Percentiles rank a stretch among this genome's conserved stretches.
Evolutionary conservation across 345 rosid species (phyloP).

Genomic region (Gossypium ekmanianum): DNA sequence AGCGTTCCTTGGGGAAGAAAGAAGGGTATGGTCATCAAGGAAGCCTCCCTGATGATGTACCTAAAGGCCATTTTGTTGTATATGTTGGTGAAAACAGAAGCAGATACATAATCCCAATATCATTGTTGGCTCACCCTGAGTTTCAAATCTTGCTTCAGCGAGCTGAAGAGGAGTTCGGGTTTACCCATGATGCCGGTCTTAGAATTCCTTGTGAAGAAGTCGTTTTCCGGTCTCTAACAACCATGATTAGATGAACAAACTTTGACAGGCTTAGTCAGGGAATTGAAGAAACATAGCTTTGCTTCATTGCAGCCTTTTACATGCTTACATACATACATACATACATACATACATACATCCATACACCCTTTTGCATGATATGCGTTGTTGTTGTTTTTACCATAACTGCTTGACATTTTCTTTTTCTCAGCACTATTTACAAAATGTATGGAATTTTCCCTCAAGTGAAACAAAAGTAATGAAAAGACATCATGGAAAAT

Average conservation of each 20-base stretch:
- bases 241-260: conserved; percentile 32
- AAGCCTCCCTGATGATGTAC: conserved; percentile 63
- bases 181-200: conserved; percentile 78
- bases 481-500: too few species aligned
- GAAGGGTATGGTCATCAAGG: conserved; percentile 20
- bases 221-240: conserved; percentile 57
- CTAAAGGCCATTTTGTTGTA: conserved; percentile 85
- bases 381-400: too few species aligned
- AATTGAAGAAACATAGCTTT: neutral
- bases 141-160: conserved; percentile 62
- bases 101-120: conserved; percentile 71
- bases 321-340: too few species aligned
- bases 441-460: too few species aligned
- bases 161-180: conserved; percentile 92
- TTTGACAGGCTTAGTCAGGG: neutral
- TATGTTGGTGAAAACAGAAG: conserved; percentile 79
- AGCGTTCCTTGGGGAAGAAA: conserved; percentile 49
- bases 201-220: conserved; percentile 91
- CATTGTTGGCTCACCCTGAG: conserved; percentile 66
- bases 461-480: too few species aligned
- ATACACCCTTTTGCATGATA: too few species aligned
- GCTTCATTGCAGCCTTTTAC: too few species aligned
- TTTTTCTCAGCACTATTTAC: too few species aligned
- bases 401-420: too few species aligned
- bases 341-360: too few species aligned